Conservation (phyloP, 495 filamentous ascomycete genomes). For the Talaromyces liani region DNA sequence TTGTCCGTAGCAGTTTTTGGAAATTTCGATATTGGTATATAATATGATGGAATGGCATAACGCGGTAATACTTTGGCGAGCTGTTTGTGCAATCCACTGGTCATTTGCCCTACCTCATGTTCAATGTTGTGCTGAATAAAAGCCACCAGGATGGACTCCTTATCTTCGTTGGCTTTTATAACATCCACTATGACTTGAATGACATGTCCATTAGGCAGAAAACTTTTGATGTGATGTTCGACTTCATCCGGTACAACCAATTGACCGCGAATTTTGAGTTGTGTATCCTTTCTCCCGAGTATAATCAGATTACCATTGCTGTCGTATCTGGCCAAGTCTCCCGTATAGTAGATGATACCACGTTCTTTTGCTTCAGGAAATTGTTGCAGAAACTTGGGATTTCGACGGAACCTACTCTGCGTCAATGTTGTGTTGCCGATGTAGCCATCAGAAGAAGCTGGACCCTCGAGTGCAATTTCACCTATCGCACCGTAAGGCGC, state of each 20-base stretch:
- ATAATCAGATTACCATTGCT: background rate
- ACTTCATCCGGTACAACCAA: conserved; percentile 40
- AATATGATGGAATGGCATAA: background rate
- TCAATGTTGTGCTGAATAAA: background rate
- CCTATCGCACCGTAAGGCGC: background rate
- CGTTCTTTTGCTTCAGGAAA: background rate
- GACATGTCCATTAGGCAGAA: background rate
- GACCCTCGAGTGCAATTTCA: background rate
- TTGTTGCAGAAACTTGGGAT: background rate
- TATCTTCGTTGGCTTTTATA: background rate
- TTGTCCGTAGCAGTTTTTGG: background rate
- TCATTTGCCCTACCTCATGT: background rate
- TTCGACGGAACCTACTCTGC: background rate
- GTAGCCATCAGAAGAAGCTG: background rate
- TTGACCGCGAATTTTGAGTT: conserved; percentile 39
- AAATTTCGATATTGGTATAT: background rate
- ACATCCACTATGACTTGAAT: background rate
- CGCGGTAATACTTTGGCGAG: background rate
- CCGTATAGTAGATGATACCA: background rate
- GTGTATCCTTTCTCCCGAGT: conserved; percentile 20
- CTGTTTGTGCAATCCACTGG: background rate
- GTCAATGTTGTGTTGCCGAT: background rate
- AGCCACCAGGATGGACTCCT: background rate
- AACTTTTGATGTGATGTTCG: conserved; percentile 14
- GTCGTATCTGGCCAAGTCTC: background rate